A percentile compares a stretch with the other conserved stretches of the same genome.
phyloP scores from a whole-genome alignment of 768 basidiomycete genomes.

The Leccinellum luteum region DNA sequence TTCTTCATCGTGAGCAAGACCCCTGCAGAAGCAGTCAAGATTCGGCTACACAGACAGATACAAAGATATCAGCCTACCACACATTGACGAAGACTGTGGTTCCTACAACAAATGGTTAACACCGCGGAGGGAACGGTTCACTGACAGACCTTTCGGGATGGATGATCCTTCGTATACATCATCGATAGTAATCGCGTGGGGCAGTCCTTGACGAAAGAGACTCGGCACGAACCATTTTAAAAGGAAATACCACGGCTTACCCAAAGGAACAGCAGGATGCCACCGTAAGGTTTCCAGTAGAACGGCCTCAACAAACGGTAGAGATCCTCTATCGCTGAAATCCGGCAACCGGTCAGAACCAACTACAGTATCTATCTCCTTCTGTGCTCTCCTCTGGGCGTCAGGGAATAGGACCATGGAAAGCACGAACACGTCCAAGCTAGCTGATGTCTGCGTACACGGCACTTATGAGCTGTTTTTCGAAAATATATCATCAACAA shows the following conservation, averaged over 20 bases:
- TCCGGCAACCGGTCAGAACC: conserved; percentile 19
- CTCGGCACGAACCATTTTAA: not conserved
- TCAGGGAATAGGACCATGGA: conserved; percentile 29
- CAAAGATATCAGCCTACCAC: conserved; percentile 14
- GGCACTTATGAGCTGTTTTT: not conserved
- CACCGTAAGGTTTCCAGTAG: conserved; percentile 23
- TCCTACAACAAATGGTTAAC: conserved; percentile 8
- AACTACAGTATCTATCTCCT: conserved; percentile 24
- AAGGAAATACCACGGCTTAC: conserved; percentile 11
- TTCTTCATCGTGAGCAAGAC: conserved; percentile 36
- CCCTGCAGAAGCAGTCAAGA: conserved; percentile 26
- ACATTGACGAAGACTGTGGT: conserved; percentile 20
- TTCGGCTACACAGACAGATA: not conserved
- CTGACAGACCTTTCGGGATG: conserved; percentile 24
- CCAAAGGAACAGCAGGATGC: conserved; percentile 21
- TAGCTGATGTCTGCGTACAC: conserved; percentile 19
- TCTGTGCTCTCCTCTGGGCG: conserved; percentile 21
- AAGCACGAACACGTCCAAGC: conserved; percentile 24
- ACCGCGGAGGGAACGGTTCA: not conserved
- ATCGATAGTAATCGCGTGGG: conserved; percentile 18
- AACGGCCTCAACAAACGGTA: conserved; percentile 27
- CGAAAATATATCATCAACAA: not conserved
- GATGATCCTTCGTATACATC: conserved; percentile 26
- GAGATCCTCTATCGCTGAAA: conserved; percentile 21
- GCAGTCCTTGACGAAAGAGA: conserved; percentile 15